Conservation (phyloP, 805 yeast species). For the Pichia eremophila region DNA sequence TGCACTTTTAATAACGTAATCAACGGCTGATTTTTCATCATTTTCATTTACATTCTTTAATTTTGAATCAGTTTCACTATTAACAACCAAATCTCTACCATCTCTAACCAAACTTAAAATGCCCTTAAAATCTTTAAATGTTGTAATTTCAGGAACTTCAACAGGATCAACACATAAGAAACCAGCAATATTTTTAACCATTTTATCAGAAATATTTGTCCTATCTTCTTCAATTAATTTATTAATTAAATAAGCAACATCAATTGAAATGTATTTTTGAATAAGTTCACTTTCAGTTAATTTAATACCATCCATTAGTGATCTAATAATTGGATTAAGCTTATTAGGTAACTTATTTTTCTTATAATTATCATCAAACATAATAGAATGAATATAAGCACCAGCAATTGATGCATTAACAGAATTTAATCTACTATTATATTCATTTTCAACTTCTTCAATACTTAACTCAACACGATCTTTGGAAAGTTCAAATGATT, state of each 20-base stretch:
- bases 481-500: slow-evolving; percentile 70
- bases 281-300: slow-evolving; percentile 56
- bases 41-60: background rate
- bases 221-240: slow-evolving; percentile 51
- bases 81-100: slow-evolving; percentile 43
- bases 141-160: slow-evolving; percentile 86
- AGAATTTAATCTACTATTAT: slow-evolving; percentile 41
- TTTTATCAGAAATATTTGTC: slow-evolving; percentile 73
- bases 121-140: slow-evolving; percentile 45
- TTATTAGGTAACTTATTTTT: slow-evolving; percentile 72
- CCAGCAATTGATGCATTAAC: slow-evolving; percentile 72
- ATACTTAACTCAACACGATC: slow-evolving; percentile 58
- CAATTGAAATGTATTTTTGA: slow-evolving; percentile 61
- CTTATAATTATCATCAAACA: slow-evolving; percentile 26
- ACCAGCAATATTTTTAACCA: slow-evolving; percentile 83
- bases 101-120: slow-evolving; percentile 75
- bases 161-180: slow-evolving; percentile 92
- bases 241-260: slow-evolving; percentile 57
- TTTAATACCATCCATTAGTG: slow-evolving; percentile 89
- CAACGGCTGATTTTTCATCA: slow-evolving; percentile 15
- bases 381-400: slow-evolving; percentile 29
- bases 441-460: slow-evolving; percentile 52
- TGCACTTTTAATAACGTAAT: slow-evolving; percentile 62
- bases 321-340: slow-evolving; percentile 77
- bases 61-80: background rate